phyloP scores from a whole-genome alignment of 208 protist species.

The Crithidia acanthocephali region DNA sequence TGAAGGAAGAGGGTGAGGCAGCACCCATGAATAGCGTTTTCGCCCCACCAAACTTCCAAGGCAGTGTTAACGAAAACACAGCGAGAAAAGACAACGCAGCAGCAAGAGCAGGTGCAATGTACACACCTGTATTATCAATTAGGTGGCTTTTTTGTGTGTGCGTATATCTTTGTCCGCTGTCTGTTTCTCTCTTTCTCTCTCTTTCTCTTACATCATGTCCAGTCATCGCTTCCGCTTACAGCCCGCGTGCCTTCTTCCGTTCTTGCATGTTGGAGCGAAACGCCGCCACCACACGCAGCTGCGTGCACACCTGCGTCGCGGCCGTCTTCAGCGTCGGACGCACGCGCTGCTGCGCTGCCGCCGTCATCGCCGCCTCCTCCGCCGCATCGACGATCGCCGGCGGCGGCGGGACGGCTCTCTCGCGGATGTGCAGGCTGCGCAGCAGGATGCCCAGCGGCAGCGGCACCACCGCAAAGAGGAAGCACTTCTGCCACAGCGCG shows the following conservation, averaged over 20 bases:
- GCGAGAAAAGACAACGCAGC: not conserved
- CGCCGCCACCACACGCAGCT: conserved; percentile 42
- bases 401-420: conserved; percentile 29
- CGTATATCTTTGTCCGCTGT: not conserved
- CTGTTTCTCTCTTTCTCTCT: not conserved
- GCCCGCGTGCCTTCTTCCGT: conserved; percentile 9
- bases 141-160: no score
- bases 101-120: not conserved
- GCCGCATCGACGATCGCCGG: conserved; percentile 28
- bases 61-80: not conserved
- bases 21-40: no score
- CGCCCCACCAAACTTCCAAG: no score
- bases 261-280: conserved; percentile 19
- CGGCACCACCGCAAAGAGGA: conserved; percentile 46
- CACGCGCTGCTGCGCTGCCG: conserved; percentile 18
- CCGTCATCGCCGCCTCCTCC: conserved; percentile 23
- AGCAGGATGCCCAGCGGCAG: conserved; percentile 55
- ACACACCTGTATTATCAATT: not conserved
- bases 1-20: no score
- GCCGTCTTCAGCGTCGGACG: conserved; percentile 36
- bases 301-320: conserved; percentile 35
- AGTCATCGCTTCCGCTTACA: not conserved
- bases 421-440: conserved; percentile 27
- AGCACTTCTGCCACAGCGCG: conserved; percentile 63
- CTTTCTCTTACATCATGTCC: not conserved